Percentiles rank a stretch among this genome's conserved stretches.
These are phyloP conservation scores for Naganishia kalamii DNA, from an alignment of 768 basidiomycete genomes.

Conservation along the genomic window DNA sequence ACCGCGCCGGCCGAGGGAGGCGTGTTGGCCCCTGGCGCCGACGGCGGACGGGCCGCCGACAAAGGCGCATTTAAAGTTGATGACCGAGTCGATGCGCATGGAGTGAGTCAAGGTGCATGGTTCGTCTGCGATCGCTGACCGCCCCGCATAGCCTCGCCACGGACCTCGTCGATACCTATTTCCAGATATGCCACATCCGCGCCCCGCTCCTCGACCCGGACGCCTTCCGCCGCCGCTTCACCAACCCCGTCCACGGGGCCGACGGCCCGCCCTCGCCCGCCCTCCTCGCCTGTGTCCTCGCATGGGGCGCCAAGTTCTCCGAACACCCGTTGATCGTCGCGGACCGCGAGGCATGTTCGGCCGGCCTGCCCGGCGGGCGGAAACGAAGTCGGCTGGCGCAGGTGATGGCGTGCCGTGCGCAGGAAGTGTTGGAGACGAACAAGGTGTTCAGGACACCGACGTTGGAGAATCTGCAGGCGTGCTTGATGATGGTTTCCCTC, in stretches of 20 bases:
- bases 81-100: slow-evolving; percentile 65
- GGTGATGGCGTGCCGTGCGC: slow-evolving; percentile 68
- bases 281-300: slow-evolving; percentile 75
- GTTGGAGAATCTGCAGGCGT: slow-evolving; percentile 73
- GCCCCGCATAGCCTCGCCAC: slow-evolving; percentile 64
- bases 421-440: slow-evolving; percentile 77
- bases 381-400: slow-evolving; percentile 73
- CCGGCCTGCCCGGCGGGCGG: slow-evolving; percentile 45
- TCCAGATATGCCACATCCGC: slow-evolving; percentile 73
- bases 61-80: slow-evolving; percentile 63
- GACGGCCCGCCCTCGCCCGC: slow-evolving; percentile 43
- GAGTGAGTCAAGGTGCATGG: slow-evolving; percentile 60
- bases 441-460: slow-evolving; percentile 77
- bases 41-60: slow-evolving; percentile 46
- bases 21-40: slow-evolving; percentile 26
- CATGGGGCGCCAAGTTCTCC: slow-evolving; percentile 89
- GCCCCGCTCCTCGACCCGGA: slow-evolving; percentile 78
- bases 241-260: slow-evolving; percentile 32
- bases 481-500: slow-evolving; percentile 63
- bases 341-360: slow-evolving; percentile 58
- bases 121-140: slow-evolving; percentile 21
- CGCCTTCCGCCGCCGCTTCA: slow-evolving; percentile 67
- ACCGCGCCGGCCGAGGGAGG: slow-evolving; percentile 23
- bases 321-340: slow-evolving; percentile 77
- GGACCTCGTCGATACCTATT: slow-evolving; percentile 90